Percentiles rank a stretch among this genome's conserved stretches.
phyloP scores from a whole-genome alignment of 2,329 filamentous ascomycete genomes.

The Teratosphaeriaceae sp. region DNA sequence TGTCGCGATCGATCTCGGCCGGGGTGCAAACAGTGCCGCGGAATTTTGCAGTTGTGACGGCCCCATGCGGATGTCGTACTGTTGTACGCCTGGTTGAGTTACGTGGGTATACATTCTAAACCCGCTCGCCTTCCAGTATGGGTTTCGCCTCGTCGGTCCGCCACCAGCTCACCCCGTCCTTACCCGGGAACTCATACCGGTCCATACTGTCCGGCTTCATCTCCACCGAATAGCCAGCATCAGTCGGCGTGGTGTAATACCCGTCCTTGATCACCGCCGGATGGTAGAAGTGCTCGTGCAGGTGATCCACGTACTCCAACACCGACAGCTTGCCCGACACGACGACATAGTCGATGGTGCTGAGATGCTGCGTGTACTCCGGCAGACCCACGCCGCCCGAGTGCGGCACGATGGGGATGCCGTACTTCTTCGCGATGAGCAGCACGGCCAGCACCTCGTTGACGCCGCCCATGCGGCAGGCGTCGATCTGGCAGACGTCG shows the following conservation, averaged over 20 bases:
- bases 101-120: too few species aligned
- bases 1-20: background rate
- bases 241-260: conserved; percentile 77
- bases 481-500: conserved; percentile 84
- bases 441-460: conserved; percentile 90
- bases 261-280: conserved; percentile 74
- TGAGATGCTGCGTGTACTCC: conserved; percentile 89
- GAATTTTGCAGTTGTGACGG: background rate
- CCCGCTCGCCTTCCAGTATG: conserved; percentile 57
- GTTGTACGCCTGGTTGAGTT: too few species aligned
- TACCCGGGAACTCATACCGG: conserved; percentile 66
- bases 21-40: background rate
- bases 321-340: conserved; percentile 70
- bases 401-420: conserved; percentile 80
- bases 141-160: conserved; percentile 67
- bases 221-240: conserved; percentile 85
- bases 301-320: conserved; percentile 85
- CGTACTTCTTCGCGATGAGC: conserved; percentile 73
- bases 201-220: conserved; percentile 90
- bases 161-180: conserved; percentile 80
- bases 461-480: conserved; percentile 81
- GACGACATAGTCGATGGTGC: conserved; percentile 86
- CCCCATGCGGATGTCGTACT: too few species aligned
- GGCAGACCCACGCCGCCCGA: conserved; percentile 83
- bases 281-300: conserved; percentile 89